phyloP scores from a whole-genome alignment of 768 basidiomycete species.

The Hydnomerulius pinastri region DNA sequence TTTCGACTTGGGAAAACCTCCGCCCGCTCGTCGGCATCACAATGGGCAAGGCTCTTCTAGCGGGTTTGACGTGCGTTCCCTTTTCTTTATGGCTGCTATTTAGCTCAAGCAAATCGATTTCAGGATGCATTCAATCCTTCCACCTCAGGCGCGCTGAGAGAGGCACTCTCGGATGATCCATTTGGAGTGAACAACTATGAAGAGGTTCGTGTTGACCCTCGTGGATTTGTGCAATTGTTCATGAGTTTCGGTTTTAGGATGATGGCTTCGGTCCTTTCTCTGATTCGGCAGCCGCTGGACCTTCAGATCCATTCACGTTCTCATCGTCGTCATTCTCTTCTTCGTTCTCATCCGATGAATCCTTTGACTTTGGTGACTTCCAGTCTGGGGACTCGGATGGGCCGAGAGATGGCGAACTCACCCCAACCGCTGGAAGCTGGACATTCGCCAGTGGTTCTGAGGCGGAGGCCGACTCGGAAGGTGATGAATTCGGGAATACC shows the following conservation, averaged over 20 bases:
- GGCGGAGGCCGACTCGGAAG: slow-evolving; percentile 31
- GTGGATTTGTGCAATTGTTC: slow-evolving; percentile 2
- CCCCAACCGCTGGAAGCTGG: slow-evolving; percentile 72
- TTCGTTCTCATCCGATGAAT: slow-evolving; percentile 63
- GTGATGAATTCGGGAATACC: slow-evolving; percentile 30
- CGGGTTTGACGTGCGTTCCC: slow-evolving; percentile 56
- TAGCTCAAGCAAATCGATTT: not conserved
- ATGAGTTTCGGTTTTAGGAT: slow-evolving; percentile 36
- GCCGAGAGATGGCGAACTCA: slow-evolving; percentile 45
- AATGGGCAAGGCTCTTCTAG: slow-evolving; percentile 46
- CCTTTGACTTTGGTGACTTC: slow-evolving; percentile 83
- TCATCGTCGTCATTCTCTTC: slow-evolving; percentile 46
- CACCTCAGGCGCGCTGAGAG: slow-evolving; percentile 30
- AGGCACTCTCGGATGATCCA: slow-evolving; percentile 47
- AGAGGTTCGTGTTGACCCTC: slow-evolving; percentile 41
- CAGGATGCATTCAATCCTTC: slow-evolving; percentile 57
- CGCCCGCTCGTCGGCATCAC: slow-evolving; percentile 48
- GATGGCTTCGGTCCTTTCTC: slow-evolving; percentile 84
- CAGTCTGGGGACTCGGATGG: slow-evolving; percentile 45
- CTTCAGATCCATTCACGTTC: slow-evolving; percentile 56
- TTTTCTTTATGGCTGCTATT: not conserved
- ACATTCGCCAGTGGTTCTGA: slow-evolving; percentile 54
- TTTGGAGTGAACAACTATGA: slow-evolving; percentile 49
- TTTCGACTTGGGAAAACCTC: slow-evolving; percentile 58
- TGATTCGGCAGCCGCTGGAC: slow-evolving; percentile 52